Evolutionary conservation across 1,284 basidiomycete genomes (phyloP).

Genomic region (Leccinum subatratum): DNA sequence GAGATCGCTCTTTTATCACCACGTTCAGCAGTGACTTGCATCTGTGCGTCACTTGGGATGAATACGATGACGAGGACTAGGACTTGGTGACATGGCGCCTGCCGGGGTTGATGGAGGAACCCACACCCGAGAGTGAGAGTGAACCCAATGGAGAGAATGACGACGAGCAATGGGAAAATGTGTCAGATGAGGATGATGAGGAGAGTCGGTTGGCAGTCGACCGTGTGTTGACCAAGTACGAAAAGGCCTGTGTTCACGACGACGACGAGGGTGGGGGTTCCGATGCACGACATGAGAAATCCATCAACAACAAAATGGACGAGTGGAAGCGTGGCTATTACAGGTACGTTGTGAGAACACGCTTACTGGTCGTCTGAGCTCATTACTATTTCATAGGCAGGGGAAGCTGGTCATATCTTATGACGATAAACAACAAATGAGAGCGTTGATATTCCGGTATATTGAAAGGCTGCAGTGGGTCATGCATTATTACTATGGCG

Average conservation of each 20-base stretch:
- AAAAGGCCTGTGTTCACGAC: slow-evolving; percentile 70
- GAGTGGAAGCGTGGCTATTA: slow-evolving; percentile 94
- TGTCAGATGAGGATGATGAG: slow-evolving; percentile 49
- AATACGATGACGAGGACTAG: slow-evolving; percentile 79
- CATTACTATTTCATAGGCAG: slow-evolving; percentile 35
- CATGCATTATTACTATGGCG: slow-evolving; percentile 97
- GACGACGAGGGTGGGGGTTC: slow-evolving; percentile 70
- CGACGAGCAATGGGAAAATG: slow-evolving; percentile 43
- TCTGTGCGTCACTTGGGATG: slow-evolving; percentile 80
- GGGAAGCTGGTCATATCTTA: slow-evolving; percentile 81
- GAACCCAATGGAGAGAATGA: slow-evolving; percentile 27
- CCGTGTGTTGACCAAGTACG: slow-evolving; percentile 84
- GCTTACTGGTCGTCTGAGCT: background rate
- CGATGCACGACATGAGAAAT: slow-evolving; percentile 71
- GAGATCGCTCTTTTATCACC: slow-evolving; percentile 74
- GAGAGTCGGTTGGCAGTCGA: slow-evolving; percentile 71
- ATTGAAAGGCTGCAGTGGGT: slow-evolving; percentile 98
- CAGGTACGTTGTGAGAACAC: slow-evolving; percentile 45
- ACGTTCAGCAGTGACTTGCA: slow-evolving; percentile 73
- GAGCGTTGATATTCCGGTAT: slow-evolving; percentile 72
- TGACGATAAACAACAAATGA: slow-evolving; percentile 63
- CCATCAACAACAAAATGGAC: slow-evolving; percentile 78
- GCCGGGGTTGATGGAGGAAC: slow-evolving; percentile 47
- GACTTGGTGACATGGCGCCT: slow-evolving; percentile 65
- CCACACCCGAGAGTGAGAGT: slow-evolving; percentile 28